These are phyloP conservation scores for Rhodotorula babjevae DNA, from an alignment of 768 basidiomycete genomes.

Conservation along the genomic window DNA sequence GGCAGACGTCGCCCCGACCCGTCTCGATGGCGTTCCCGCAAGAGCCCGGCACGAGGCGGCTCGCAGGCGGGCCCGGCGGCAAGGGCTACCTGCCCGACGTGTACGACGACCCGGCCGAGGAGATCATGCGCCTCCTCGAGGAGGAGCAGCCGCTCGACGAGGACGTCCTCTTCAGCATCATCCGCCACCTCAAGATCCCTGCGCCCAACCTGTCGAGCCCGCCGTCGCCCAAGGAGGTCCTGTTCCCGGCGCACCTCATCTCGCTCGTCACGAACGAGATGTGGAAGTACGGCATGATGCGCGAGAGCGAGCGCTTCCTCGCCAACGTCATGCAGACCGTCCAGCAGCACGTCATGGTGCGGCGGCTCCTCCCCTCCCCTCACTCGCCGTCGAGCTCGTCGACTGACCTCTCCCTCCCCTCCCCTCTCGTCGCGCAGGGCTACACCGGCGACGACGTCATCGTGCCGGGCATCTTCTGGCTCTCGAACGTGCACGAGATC, in stretches of 20 bases:
- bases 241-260: conserved; percentile 98
- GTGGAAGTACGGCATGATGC: conserved; percentile 98
- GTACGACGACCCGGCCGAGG: conserved; percentile 84
- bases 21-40: conserved; percentile 40
- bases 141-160: conserved; percentile 85
- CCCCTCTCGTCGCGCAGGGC: conserved; percentile 40
- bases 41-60: conserved; percentile 28
- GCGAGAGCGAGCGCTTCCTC: conserved; percentile 93
- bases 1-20: conserved; percentile 30
- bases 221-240: conserved; percentile 90
- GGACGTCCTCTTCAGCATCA: conserved; percentile 82
- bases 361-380: conserved; percentile 43
- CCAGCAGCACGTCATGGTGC: conserved; percentile 93
- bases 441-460: conserved; percentile 92
- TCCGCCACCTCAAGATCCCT: conserved; percentile 88
- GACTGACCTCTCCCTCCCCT: too few relatives aligned
- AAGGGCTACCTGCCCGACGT: conserved; percentile 50
- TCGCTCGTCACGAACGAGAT: conserved; percentile 98
- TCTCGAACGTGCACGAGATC: conserved; percentile 99
- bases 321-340: conserved; percentile 99
- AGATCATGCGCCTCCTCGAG: conserved; percentile 89
- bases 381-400: not conserved
- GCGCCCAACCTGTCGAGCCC: conserved; percentile 82
- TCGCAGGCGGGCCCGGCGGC: conserved; percentile 32
- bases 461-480: conserved; percentile 94